Conservation (phyloP, 805 yeast species). For the Starmerella stigmatis region DNA sequence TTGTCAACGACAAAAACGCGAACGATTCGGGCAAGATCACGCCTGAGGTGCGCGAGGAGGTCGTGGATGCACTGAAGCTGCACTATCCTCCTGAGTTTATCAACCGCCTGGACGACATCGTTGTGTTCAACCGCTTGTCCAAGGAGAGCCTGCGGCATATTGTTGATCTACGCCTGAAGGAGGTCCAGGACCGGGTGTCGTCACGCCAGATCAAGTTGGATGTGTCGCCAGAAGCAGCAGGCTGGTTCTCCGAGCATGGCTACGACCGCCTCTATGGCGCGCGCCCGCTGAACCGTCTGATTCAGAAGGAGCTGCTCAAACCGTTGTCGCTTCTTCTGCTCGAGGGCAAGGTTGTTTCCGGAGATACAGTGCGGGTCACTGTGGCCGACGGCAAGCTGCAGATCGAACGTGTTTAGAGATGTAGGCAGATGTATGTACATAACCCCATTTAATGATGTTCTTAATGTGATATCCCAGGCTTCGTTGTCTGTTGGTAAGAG, state of each 20-base stretch:
- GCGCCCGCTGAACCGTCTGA: constrained; percentile 82
- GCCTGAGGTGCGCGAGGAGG: constrained; percentile 43
- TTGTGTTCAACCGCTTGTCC: constrained; percentile 84
- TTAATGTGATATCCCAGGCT: too few species aligned
- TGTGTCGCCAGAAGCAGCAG: constrained; percentile 54
- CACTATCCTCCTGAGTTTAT: constrained; percentile 90
- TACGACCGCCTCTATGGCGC: constrained; percentile 93
- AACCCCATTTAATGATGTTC: too few species aligned
- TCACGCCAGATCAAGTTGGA: constrained; percentile 63
- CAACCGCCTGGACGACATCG: constrained; percentile 87
- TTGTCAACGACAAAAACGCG: constrained; percentile 47
- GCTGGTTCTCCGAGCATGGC: constrained; percentile 72
- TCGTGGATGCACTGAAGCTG: constrained; percentile 56
- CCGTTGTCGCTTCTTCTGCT: constrained; percentile 76
- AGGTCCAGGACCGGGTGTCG: constrained; percentile 64
- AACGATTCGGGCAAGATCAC: constrained; percentile 49
- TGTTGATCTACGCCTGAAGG: constrained; percentile 73
- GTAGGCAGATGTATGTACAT: too few species aligned
- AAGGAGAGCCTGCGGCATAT: constrained; percentile 63
- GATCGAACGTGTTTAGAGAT: constrained; percentile 3
- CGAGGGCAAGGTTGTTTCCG: constrained; percentile 60
- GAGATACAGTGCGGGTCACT: constrained; percentile 44
- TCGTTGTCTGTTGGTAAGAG: too few species aligned
- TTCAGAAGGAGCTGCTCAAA: constrained; percentile 73
- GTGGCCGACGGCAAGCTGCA: constrained; percentile 37